Evolutionary conservation across 352 stramenopile genomes (phyloP).

Genomic region (Elongisporangium undulatum): DNA sequence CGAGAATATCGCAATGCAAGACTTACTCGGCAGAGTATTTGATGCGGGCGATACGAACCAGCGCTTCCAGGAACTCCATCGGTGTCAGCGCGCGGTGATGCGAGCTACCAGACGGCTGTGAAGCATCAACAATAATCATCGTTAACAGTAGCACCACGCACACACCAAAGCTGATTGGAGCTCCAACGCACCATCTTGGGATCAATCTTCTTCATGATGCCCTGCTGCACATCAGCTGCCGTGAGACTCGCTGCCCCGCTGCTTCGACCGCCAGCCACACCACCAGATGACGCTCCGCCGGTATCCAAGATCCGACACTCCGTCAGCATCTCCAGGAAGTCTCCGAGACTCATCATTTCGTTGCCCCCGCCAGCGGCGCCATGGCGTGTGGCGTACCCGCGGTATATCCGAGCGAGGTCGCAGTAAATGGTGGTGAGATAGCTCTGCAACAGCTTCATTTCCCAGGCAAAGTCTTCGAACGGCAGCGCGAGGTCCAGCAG

Average conservation of each 20-base stretch:
- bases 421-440: constrained; percentile 65
- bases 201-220: constrained; percentile 31
- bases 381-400: constrained; percentile 47
- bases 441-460: constrained; percentile 68
- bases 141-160: background rate
- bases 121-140: background rate
- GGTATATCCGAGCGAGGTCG: constrained; percentile 72
- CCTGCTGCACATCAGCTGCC: background rate
- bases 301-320: constrained; percentile 58
- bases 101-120: background rate
- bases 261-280: background rate
- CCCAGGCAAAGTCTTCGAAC: constrained; percentile 67
- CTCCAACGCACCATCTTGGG: constrained; percentile 31
- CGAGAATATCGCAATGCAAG: background rate
- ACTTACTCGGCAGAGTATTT: constrained; percentile 65
- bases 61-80: constrained; percentile 58
- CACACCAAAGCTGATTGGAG: background rate
- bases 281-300: background rate
- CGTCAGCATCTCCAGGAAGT: constrained; percentile 50
- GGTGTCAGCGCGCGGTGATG: constrained; percentile 40
- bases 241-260: background rate
- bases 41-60: constrained; percentile 51
- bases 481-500: constrained; percentile 47
- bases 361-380: constrained; percentile 14
- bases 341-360: constrained; percentile 44